Evolutionary conservation across 2,329 filamentous ascomycete genomes (phyloP).

Genomic region (Cladosporium sp.): DNA sequence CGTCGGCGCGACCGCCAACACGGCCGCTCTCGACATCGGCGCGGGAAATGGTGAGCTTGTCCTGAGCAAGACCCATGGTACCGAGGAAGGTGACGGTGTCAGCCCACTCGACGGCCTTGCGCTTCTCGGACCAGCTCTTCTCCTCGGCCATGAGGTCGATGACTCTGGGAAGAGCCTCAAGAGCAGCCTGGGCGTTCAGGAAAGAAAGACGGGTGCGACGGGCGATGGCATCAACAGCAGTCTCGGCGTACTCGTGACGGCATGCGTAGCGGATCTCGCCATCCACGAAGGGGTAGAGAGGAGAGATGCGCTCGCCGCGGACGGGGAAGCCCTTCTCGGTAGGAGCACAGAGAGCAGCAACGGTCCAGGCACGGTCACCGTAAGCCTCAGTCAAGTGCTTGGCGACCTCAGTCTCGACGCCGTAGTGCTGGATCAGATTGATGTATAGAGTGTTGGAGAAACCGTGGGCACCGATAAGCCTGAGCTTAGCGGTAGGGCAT

Average conservation of each 20-base stretch:
- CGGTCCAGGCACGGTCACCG: conserved; percentile 87
- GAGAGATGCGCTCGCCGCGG: conserved; percentile 72
- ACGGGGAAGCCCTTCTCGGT: conserved; percentile 79
- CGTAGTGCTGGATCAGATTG: conserved; percentile 89
- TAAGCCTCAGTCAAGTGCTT: conserved; percentile 84
- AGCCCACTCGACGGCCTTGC: conserved; percentile 78
- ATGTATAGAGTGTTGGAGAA: conserved; percentile 91
- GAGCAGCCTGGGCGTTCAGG: conserved; percentile 83
- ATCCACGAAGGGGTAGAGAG: conserved; percentile 85
- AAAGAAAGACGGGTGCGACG: conserved; percentile 82
- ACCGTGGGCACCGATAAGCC: conserved; percentile 77
- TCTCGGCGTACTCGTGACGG: conserved; percentile 85
- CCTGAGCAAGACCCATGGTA: conserved; percentile 59
- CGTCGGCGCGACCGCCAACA: conserved; percentile 45
- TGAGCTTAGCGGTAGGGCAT: conserved; percentile 80
- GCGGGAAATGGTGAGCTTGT: conserved; percentile 51
- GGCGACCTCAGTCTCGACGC: conserved; percentile 85
- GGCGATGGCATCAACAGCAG: conserved; percentile 81
- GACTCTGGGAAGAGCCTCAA: conserved; percentile 77
- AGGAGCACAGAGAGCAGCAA: conserved; percentile 72
- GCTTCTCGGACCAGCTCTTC: conserved; percentile 67
- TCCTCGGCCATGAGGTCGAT: conserved; percentile 89
- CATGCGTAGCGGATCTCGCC: conserved; percentile 88
- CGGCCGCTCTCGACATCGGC: conserved; percentile 57
- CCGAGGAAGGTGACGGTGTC: conserved; percentile 58